Evolutionary conservation across 495 filamentous ascomycete species (phyloP).

Genomic region (Talaromyces thailandensis): DNA sequence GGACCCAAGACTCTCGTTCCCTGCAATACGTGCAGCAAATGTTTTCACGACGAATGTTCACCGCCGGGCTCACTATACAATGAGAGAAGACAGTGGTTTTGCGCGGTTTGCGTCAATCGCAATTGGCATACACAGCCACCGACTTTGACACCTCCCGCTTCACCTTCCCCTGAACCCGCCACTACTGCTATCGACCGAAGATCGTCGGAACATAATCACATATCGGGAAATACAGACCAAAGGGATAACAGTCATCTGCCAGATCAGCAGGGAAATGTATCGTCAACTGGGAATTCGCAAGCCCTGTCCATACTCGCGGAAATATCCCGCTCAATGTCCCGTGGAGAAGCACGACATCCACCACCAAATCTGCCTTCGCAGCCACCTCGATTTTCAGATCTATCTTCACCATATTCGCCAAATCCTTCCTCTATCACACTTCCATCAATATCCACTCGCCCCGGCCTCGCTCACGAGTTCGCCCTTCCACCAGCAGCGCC

Average conservation of each 20-base stretch:
- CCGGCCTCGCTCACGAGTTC: background rate
- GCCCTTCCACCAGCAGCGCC: background rate
- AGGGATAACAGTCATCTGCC: background rate
- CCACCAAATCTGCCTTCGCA: background rate
- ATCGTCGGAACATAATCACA: background rate
- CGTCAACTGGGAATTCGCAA: background rate
- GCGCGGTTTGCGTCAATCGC: conserved; percentile 7
- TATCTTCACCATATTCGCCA: background rate
- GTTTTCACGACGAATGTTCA: conserved; percentile 7
- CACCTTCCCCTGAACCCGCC: conserved; percentile 2
- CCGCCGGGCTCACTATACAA: conserved; percentile 3
- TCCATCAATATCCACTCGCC: background rate
- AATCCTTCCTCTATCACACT: background rate
- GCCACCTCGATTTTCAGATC: background rate
- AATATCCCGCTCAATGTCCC: conserved; percentile 5
- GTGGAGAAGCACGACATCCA: background rate
- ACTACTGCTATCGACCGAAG: background rate
- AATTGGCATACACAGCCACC: conserved; percentile 10
- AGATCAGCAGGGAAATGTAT: background rate
- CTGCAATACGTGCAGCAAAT: conserved; percentile 7
- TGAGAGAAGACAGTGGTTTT: conserved; percentile 8
- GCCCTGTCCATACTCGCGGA: conserved; percentile 5
- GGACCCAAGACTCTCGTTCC: conserved; percentile 4
- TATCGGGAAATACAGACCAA: too few species aligned
- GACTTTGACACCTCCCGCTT: conserved; percentile 9